A percentile compares a stretch with the other conserved stretches of the same genome.
These are phyloP conservation scores for Solanum corneliomulleri DNA, from an alignment of 257 asterid genomes.

Conservation along the genomic window DNA sequence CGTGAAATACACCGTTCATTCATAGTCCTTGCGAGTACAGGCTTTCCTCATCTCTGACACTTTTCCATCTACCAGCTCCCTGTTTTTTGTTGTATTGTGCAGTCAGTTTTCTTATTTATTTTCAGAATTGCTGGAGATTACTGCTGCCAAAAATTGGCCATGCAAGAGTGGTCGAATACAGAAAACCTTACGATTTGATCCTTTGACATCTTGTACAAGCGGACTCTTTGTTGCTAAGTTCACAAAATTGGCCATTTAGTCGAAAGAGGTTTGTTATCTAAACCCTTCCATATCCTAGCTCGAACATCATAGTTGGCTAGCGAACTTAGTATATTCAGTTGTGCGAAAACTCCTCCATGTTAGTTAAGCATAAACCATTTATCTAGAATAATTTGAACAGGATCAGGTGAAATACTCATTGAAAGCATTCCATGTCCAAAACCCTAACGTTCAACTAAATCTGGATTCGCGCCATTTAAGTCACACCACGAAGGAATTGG, in stretches of 20 bases:
- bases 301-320: not conserved
- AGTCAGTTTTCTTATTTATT: not conserved
- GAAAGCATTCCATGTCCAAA: not conserved
- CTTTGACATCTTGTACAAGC: conserved; percentile 62
- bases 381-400: not conserved
- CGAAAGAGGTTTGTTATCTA: conserved; percentile 1
- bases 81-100: not conserved
- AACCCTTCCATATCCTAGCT: not conserved
- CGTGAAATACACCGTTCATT: not conserved
- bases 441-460: not conserved
- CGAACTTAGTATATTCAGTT: not conserved
- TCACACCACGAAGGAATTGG: not conserved
- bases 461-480: not conserved
- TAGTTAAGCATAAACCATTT: not conserved
- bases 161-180: conserved; percentile 51
- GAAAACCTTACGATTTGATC: conserved; percentile 73
- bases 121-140: conserved; percentile 69
- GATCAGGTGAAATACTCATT: not conserved
- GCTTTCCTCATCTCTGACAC: not conserved
- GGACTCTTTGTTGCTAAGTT: conserved; percentile 86
- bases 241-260: conserved; percentile 32
- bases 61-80: not conserved
- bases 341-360: not conserved
- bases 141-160: conserved; percentile 60
- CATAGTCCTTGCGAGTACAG: not conserved